These are phyloP conservation scores for Fusarium guadeloupense DNA, from an alignment of 2,329 filamentous ascomycete genomes.

Conservation along the genomic window DNA sequence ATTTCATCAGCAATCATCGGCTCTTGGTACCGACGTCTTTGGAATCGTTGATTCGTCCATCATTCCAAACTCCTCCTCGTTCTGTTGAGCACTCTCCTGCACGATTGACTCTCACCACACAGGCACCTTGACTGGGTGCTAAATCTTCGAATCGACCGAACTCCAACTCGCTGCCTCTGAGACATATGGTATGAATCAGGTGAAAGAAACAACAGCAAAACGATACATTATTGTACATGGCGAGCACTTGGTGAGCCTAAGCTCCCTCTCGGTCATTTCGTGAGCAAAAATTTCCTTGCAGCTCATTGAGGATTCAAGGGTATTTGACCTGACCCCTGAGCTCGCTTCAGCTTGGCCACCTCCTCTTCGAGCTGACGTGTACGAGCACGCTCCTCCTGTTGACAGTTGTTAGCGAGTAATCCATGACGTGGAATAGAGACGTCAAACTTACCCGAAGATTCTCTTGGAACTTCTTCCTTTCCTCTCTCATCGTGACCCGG, in stretches of 20 bases:
- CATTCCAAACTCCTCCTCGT: constrained; percentile 4
- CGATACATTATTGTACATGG: constrained; percentile 30
- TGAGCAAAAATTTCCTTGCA: background rate
- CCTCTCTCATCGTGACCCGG: constrained; percentile 64
- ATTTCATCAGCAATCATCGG: too few relatives aligned
- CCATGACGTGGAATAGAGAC: background rate
- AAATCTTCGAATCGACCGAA: background rate
- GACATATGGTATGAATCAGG: constrained; percentile 10
- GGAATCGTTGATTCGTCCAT: constrained; percentile 28
- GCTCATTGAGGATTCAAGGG: constrained; percentile 52
- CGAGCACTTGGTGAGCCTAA: background rate
- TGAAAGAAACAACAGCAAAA: constrained; percentile 16
- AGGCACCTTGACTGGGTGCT: background rate
- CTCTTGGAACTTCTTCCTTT: constrained; percentile 66
- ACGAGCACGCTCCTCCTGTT: constrained; percentile 60
- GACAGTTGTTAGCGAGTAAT: constrained; percentile 43
- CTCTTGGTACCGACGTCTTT: too few relatives aligned
- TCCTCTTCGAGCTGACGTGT: constrained; percentile 62
- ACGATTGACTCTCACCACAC: background rate
- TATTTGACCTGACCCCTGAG: constrained; percentile 54
- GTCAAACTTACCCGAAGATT: constrained; percentile 58
- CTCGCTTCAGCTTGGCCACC: constrained; percentile 55
- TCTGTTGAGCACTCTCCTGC: background rate
- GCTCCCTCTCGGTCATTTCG: background rate
- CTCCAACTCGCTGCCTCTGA: background rate